Conservation (phyloP, 2,329 filamentous ascomycete genomes). For the Penicillium sp. region DNA sequence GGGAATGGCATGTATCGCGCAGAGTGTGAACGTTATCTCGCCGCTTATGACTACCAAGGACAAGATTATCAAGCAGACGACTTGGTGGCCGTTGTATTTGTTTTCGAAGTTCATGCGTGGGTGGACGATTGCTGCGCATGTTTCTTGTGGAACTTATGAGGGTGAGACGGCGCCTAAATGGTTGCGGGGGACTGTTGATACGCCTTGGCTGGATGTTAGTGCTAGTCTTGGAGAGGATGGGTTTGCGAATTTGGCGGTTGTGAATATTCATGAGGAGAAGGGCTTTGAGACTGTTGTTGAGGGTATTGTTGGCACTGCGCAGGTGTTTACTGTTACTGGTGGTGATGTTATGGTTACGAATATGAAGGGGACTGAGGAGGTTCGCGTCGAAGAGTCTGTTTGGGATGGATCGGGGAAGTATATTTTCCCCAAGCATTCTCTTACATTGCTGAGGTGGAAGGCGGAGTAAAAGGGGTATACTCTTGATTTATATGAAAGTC, state of each 20-base stretch:
- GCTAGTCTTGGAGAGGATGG: slow-evolving; percentile 53
- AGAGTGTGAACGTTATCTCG: slow-evolving; percentile 74
- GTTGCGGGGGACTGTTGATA: slow-evolving; percentile 55
- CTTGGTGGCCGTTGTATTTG: slow-evolving; percentile 71
- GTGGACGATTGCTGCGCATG: slow-evolving; percentile 64
- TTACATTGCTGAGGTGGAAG: slow-evolving; percentile 65
- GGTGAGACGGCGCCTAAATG: slow-evolving; percentile 51
- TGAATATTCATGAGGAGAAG: slow-evolving; percentile 66
- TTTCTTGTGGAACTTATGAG: slow-evolving; percentile 62
- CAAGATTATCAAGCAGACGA: slow-evolving; percentile 68
- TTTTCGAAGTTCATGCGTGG: slow-evolving; percentile 74
- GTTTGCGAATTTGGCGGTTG: slow-evolving; percentile 65
- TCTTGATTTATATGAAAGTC: background rate
- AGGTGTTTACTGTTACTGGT: slow-evolving; percentile 65
- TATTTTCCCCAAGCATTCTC: slow-evolving; percentile 67
- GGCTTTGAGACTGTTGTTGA: slow-evolving; percentile 61
- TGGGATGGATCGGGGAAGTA: slow-evolving; percentile 66
- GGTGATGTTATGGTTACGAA: slow-evolving; percentile 60
- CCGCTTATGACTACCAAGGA: slow-evolving; percentile 69
- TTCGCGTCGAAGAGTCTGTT: slow-evolving; percentile 58
- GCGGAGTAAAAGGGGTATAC: slow-evolving; percentile 14
- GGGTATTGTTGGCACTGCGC: slow-evolving; percentile 54
- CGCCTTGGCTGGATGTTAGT: slow-evolving; percentile 57
- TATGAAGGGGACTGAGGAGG: slow-evolving; percentile 61
- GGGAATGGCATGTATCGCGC: slow-evolving; percentile 77